Evolutionary conservation across 139 green algal species (phyloP).

Genomic region (Closterium sp.): DNA sequence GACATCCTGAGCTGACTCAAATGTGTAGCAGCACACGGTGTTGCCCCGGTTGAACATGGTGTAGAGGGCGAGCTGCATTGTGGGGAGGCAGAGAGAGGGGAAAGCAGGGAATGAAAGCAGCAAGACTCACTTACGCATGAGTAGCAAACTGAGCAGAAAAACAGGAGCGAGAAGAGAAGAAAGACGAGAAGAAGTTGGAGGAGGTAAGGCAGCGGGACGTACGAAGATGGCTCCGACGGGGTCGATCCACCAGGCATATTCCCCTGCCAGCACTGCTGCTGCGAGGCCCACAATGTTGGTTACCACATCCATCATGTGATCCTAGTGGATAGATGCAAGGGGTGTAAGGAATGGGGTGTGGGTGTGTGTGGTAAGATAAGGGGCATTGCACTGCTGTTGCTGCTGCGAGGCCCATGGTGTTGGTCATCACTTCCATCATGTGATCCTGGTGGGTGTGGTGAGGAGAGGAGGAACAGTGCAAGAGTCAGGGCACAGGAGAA

Average conservation of each 20-base stretch:
- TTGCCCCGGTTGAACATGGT: constrained; percentile 57
- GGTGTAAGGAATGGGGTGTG: background rate
- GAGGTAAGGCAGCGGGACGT: background rate
- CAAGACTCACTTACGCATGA: background rate
- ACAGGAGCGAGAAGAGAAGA: background rate
- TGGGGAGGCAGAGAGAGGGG: no score
- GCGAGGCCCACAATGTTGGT: constrained; percentile 61
- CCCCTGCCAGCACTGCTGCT: constrained; percentile 53
- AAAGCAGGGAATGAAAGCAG: no score
- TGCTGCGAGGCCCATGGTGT: constrained; percentile 54
- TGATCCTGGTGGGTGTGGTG: constrained; percentile 53
- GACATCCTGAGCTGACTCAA: constrained; percentile 10
- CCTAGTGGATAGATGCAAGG: constrained; percentile 5
- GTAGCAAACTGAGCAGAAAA: background rate
- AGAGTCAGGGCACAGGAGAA: no score
- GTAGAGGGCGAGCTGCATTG: constrained; percentile 51
- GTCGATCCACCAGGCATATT: constrained; percentile 57
- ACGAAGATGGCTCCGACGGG: constrained; percentile 57
- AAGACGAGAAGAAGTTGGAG: background rate
- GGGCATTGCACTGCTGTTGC: constrained; percentile 32
- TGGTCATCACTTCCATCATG: constrained; percentile 68
- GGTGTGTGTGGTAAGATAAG: no score
- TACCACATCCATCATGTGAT: constrained; percentile 68
- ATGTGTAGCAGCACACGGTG: constrained; percentile 57
- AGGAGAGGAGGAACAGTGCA: no score